Percentiles rank a stretch among this genome's conserved stretches.
phyloP scores from a whole-genome alignment of 192 early-diverging fungal species.

The Podila epigama region DNA sequence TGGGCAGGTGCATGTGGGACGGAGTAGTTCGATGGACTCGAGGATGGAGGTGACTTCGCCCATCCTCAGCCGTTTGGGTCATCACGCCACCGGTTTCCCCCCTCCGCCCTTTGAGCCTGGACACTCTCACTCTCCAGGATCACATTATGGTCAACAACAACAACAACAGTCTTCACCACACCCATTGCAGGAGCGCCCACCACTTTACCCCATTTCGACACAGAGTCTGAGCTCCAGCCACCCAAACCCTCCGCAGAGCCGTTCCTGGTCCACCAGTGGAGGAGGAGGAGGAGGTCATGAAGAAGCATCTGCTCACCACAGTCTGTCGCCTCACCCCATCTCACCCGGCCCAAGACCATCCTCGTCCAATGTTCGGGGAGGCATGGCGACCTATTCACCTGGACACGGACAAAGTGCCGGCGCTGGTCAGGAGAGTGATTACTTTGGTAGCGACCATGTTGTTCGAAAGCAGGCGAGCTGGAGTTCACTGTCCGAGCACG shows the following conservation, averaged over 20 bases:
- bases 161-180: neutral
- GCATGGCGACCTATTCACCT: neutral
- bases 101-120: neutral
- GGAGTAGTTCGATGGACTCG: neutral
- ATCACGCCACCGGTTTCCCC: neutral
- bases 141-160: neutral
- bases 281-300: too few species aligned
- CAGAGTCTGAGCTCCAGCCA: neutral
- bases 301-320: neutral
- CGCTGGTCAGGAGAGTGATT: neutral
- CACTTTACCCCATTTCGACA: constrained; percentile 13
- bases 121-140: neutral
- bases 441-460: neutral
- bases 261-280: constrained; percentile 10
- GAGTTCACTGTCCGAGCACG: constrained; percentile 4
- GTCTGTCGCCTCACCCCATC: neutral
- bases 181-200: constrained; percentile 10
- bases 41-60: neutral
- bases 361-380: neutral
- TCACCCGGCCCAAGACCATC: neutral
- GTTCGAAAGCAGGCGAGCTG: constrained; percentile 29
- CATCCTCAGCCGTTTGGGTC: neutral
- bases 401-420: too few species aligned
- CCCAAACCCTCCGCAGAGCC: neutral
- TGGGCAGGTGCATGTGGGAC: neutral